Evolutionary conservation across 768 basidiomycete genomes (phyloP).

Genomic region (Pisolithus tinctorius): DNA sequence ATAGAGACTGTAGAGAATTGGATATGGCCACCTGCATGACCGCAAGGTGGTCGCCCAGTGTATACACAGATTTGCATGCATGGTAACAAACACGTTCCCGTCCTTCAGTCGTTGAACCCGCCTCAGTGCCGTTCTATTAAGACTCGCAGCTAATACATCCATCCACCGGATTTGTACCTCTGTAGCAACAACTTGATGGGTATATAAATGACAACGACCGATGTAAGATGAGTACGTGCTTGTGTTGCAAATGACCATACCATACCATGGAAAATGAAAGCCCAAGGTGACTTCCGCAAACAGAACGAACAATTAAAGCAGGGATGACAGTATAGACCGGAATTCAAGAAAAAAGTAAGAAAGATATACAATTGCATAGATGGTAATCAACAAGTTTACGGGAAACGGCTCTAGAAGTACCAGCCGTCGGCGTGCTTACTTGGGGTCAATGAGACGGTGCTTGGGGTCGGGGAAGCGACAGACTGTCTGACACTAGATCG

Average conservation of each 20-base stretch:
- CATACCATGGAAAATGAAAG: neutral
- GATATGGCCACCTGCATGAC: conserved; percentile 51
- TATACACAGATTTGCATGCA: neutral
- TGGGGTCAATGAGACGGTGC: conserved; percentile 64
- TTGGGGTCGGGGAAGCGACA: conserved; percentile 67
- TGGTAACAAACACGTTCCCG: neutral
- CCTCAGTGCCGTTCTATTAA: conserved; percentile 12
- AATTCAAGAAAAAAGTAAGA: neutral
- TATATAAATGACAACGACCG: conserved; percentile 26
- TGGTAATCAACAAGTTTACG: neutral
- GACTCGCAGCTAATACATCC: conserved; percentile 29
- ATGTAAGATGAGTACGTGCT: neutral
- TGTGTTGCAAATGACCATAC: neutral
- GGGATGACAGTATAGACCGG: neutral
- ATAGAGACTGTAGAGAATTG: conserved; percentile 63
- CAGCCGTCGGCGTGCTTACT: conserved; percentile 73
- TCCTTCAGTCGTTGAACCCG: conserved; percentile 2
- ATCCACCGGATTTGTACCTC: conserved; percentile 30
- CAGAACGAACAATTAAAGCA: neutral
- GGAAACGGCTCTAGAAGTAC: conserved; percentile 37
- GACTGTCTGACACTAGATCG: conserved; percentile 5
- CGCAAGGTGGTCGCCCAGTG: neutral
- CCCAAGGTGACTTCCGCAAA: neutral
- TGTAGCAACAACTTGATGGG: conserved; percentile 32
- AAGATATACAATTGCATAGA: conserved; percentile 1